Percentiles rank a stretch among this genome's conserved stretches.
Evolutionary conservation across 805 yeast species (phyloP).

Genomic region (Metschnikowia amazonensis): DNA sequence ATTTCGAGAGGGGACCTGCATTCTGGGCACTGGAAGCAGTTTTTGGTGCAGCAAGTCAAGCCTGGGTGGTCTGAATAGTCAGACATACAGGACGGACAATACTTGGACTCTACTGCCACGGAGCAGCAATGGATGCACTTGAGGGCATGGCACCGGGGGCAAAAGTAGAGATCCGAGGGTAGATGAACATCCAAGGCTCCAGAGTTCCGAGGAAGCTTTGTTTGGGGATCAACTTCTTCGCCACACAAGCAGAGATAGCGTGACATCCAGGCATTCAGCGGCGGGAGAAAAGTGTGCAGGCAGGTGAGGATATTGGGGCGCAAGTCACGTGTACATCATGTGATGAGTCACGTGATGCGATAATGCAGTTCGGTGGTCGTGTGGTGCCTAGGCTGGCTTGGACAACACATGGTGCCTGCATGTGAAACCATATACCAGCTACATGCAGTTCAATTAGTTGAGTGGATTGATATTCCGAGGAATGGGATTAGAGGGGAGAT

Average conservation of each 20-base stretch:
- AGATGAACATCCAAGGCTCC: conserved; percentile 9
- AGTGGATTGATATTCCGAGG: no score
- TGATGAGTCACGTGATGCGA: no score
- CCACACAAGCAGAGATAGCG: conserved; percentile 17
- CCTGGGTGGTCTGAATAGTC: conserved; percentile 28
- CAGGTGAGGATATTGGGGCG: not conserved
- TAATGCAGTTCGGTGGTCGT: no score
- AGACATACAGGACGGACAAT: conserved; percentile 36
- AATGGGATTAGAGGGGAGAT: no score
- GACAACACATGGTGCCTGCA: no score
- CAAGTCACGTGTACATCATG: no score
- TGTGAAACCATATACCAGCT: no score
- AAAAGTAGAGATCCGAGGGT: conserved; percentile 29
- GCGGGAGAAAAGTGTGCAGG: not conserved
- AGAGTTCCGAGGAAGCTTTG: conserved; percentile 6
- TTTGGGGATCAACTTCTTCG: not conserved
- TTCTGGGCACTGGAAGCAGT: conserved; percentile 39
- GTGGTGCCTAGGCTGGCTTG: no score
- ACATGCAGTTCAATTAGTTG: no score
- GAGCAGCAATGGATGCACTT: conserved; percentile 27
- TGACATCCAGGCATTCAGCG: conserved; percentile 2
- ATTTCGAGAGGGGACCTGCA: conserved; percentile 30
- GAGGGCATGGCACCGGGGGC: conserved; percentile 35
- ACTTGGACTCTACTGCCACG: conserved; percentile 26
- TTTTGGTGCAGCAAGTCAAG: conserved; percentile 29